Evolutionary conservation across 2,329 filamentous ascomycete genomes (phyloP).

Genomic region (Alternaria solani): DNA sequence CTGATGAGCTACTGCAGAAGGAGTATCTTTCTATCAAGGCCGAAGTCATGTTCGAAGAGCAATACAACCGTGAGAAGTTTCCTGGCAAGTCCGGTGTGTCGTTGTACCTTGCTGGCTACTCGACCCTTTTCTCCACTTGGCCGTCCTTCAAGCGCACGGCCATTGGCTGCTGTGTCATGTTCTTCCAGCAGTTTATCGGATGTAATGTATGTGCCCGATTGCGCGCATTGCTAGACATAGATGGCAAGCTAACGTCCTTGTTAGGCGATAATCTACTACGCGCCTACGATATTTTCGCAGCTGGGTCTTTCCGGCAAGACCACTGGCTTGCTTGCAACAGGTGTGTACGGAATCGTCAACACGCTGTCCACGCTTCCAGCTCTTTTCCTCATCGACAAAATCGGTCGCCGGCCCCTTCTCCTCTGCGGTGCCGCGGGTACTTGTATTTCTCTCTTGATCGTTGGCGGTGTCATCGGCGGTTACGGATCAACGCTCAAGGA

Average conservation of each 20-base stretch:
- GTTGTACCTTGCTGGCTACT: slow-evolving; percentile 65
- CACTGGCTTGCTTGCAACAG: slow-evolving; percentile 83
- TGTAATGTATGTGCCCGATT: slow-evolving; percentile 60
- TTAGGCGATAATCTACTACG: slow-evolving; percentile 24
- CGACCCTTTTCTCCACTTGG: slow-evolving; percentile 57
- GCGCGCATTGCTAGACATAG: not conserved
- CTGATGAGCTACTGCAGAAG: slow-evolving; percentile 65
- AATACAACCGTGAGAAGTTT: slow-evolving; percentile 44
- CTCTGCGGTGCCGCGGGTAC: slow-evolving; percentile 73
- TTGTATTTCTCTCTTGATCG: slow-evolving; percentile 75
- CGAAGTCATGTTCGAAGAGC: slow-evolving; percentile 65
- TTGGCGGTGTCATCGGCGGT: slow-evolving; percentile 72
- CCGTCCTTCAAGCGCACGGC: slow-evolving; percentile 52
- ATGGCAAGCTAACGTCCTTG: slow-evolving; percentile 70
- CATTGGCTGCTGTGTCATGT: slow-evolving; percentile 44
- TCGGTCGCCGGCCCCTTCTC: slow-evolving; percentile 69
- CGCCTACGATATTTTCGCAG: slow-evolving; percentile 73
- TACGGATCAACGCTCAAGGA: slow-evolving; percentile 65
- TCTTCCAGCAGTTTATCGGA: slow-evolving; percentile 69
- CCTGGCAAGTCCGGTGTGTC: slow-evolving; percentile 53
- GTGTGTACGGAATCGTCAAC: slow-evolving; percentile 60
- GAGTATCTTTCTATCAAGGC: slow-evolving; percentile 64
- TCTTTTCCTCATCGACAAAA: slow-evolving; percentile 70
- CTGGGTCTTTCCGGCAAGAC: slow-evolving; percentile 64
- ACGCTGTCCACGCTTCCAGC: slow-evolving; percentile 71